Evolutionary conservation across 169 alveolate genomes (phyloP).

Genomic region (Plasmodium gonderi): DNA sequence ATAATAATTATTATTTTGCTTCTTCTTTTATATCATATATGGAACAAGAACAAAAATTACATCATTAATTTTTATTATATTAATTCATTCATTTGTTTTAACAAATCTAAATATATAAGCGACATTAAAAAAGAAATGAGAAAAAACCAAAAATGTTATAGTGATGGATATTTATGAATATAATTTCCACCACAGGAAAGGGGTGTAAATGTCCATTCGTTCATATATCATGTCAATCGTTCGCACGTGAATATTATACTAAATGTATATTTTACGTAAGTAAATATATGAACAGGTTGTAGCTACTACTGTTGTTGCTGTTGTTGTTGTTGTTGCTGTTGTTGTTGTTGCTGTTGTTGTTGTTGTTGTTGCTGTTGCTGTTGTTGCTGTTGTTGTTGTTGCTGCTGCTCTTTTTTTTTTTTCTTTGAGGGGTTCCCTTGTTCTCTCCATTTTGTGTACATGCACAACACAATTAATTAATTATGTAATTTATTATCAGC

Average conservation of each 20-base stretch:
- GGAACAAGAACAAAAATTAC: slow-evolving; percentile 73
- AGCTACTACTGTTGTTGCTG: too few species aligned
- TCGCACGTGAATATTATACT: background rate
- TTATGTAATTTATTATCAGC: too few species aligned
- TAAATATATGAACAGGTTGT: background rate
- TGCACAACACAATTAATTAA: too few species aligned
- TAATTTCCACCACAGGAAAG: background rate
- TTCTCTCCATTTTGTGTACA: too few species aligned
- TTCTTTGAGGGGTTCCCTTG: too few species aligned
- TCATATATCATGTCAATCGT: too few species aligned
- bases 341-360: too few species aligned
- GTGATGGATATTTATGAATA: slow-evolving; percentile 31
- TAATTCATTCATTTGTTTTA: slow-evolving; percentile 62
- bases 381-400: too few species aligned
- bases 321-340: too few species aligned
- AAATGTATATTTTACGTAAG: background rate
- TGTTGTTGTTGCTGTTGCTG: too few species aligned
- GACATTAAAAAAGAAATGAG: slow-evolving; percentile 63
- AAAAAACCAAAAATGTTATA: slow-evolving; percentile 40
- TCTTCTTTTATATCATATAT: slow-evolving; percentile 64
- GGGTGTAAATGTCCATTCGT: background rate
- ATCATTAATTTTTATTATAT: slow-evolving; percentile 66
- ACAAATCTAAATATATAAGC: slow-evolving; percentile 36
- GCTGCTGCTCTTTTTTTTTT: too few species aligned
- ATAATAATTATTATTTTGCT: slow-evolving; percentile 62